These are phyloP conservation scores for Boletus rubroflammeus DNA, from an alignment of 768 basidiomycete species.

Conservation along the genomic window DNA sequence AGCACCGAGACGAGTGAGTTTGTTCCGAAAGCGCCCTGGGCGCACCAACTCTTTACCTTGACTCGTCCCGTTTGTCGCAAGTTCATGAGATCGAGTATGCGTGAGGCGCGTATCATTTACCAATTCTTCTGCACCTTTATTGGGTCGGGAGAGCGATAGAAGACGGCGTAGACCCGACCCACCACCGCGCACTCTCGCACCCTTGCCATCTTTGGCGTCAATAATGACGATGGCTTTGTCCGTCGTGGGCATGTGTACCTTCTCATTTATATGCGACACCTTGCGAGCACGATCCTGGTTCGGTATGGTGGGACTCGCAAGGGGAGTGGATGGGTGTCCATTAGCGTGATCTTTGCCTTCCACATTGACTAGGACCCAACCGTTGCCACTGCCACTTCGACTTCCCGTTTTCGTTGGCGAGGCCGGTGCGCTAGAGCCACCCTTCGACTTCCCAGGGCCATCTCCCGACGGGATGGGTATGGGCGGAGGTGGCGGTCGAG, in stretches of 20 bases:
- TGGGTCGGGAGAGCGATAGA: constrained; percentile 30
- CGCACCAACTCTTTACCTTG: constrained; percentile 23
- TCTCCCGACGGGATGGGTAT: constrained; percentile 30
- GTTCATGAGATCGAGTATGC: constrained; percentile 28
- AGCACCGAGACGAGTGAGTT: constrained; percentile 25
- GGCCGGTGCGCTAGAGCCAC: constrained; percentile 22
- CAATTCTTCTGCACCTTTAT: constrained; percentile 31
- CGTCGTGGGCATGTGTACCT: constrained; percentile 40
- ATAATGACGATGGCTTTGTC: constrained; percentile 63
- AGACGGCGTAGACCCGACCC: constrained; percentile 32
- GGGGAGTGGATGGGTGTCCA: constrained; percentile 22
- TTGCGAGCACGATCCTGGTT: constrained; percentile 30
- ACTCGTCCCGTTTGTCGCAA: constrained; percentile 13
- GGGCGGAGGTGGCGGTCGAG: constrained; percentile 24
- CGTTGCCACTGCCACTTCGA: constrained; percentile 43
- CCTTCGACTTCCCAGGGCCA: constrained; percentile 20
- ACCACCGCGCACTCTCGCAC: constrained; percentile 21
- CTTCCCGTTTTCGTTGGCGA: constrained; percentile 34
- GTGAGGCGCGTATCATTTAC: constrained; percentile 23
- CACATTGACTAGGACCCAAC: constrained; percentile 67
- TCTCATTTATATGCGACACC: constrained; percentile 25
- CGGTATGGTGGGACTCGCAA: constrained; percentile 27
- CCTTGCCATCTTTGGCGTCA: constrained; percentile 49
- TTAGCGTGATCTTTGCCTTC: constrained; percentile 39
- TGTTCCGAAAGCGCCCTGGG: constrained; percentile 29